These are phyloP conservation scores for Pichia sp. DNA, from an alignment of 1,139 yeast genomes.

Conservation along the genomic window DNA sequence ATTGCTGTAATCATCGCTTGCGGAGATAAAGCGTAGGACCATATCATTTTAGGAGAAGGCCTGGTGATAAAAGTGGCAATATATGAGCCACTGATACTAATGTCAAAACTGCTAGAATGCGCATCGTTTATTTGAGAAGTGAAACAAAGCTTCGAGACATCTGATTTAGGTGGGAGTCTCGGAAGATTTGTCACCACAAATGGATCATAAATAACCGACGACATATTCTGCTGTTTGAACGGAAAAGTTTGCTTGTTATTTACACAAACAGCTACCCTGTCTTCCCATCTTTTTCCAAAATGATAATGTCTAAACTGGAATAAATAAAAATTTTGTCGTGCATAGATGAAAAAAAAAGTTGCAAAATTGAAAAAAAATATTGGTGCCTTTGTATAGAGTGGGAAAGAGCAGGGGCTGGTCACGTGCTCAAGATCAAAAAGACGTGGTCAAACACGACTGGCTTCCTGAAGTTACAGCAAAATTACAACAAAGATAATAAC, in stretches of 20 bases:
- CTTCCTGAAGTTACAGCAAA: not conserved
- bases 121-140: slow-evolving; percentile 26
- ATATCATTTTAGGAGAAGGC: slow-evolving; percentile 76
- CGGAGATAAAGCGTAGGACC: slow-evolving; percentile 73
- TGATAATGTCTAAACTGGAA: not conserved
- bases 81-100: slow-evolving; percentile 76
- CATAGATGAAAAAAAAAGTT: slow-evolving; percentile 1
- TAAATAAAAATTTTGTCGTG: slow-evolving; percentile 10
- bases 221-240: slow-evolving; percentile 13
- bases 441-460: no score
- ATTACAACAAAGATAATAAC: not conserved
- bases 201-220: slow-evolving; percentile 28
- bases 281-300: not conserved
- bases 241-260: not conserved
- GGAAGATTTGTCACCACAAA: slow-evolving; percentile 32
- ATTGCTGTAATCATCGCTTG: slow-evolving; percentile 40
- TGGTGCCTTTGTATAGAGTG: not conserved
- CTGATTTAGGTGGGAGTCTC: slow-evolving; percentile 27
- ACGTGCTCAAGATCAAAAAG: not conserved
- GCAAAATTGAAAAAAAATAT: slow-evolving; percentile 3
- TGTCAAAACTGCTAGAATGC: slow-evolving; percentile 34
- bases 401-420: not conserved
- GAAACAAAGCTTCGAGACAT: slow-evolving; percentile 23
- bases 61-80: slow-evolving; percentile 65
- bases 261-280: not conserved